Conservation (phyloP, 352 stramenopile species). For the Peronospora belbahrii region DNA sequence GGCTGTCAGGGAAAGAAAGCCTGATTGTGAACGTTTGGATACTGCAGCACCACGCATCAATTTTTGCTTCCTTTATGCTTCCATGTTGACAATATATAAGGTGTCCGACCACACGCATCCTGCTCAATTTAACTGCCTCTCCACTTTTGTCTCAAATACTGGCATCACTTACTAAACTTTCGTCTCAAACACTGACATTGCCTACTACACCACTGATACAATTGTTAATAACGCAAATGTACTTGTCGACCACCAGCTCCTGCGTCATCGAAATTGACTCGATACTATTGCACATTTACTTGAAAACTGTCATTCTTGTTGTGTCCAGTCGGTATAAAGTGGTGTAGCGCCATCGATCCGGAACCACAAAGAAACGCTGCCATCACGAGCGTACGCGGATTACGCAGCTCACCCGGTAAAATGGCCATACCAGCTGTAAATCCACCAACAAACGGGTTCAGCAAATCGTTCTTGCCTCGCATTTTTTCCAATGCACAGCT, state of each 20-base stretch:
- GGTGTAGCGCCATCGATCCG: constrained; percentile 51
- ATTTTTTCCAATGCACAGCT: constrained; percentile 60
- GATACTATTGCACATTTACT: not conserved
- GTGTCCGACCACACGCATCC: too few species aligned
- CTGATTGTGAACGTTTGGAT: too few species aligned
- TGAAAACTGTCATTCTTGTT: constrained; percentile 11
- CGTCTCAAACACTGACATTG: too few species aligned
- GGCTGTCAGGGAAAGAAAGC: too few species aligned
- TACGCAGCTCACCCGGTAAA: constrained; percentile 39
- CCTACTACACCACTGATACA: too few species aligned
- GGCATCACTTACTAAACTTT: too few species aligned
- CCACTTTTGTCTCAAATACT: too few species aligned
- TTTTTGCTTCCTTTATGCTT: too few species aligned
- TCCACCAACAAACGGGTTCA: constrained; percentile 65
- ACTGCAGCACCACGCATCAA: too few species aligned
- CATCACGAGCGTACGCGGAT: constrained; percentile 31
- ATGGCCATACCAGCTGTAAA: constrained; percentile 52
- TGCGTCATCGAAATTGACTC: not conserved
- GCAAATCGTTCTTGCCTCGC: constrained; percentile 42
- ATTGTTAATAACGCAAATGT: not conserved
- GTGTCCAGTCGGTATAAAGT: constrained; percentile 36
- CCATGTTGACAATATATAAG: too few species aligned
- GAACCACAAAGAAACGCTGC: constrained; percentile 43
- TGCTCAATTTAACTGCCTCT: too few species aligned
- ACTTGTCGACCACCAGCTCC: not conserved